Base-by-base conservation (phyloP, 352 stramenopile genomes). In the Phytopythium oedochilum region DNA sequence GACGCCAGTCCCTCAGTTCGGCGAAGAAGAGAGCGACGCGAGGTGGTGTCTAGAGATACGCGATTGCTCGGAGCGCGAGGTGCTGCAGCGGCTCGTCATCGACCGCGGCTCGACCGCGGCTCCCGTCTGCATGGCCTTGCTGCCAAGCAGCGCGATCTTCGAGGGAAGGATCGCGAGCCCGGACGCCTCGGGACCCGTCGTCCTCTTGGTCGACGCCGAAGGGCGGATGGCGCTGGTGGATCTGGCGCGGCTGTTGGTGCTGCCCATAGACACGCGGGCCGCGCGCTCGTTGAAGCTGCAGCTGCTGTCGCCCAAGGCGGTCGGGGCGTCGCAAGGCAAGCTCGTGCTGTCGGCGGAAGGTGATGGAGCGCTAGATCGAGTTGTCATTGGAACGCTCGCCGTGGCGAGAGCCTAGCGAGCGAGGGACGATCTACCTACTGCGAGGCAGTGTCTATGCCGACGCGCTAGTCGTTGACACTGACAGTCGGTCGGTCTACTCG, bases 11-110 rank as follows among this genome's bases (percentile, higher is more conserved):
- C 1, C 18, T 26, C 36, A 45, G 23, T 12, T 5, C 9, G 40
- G 40, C 14, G 40, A 17, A n/a, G 4, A 3, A 9, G 22, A 29
- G 4, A 46, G 22, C 6, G 40, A 18, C 6, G 17, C 2, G 5
- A 15, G 9, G 18, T 83, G 68, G 61, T 60, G 66, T 29, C 34
- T 83, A 17, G 70, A 75, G 34, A 35, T 83, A 34, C 73, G 73
- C n/a, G 68, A 80, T 40, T 80, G 69, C 23, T 8, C 51, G 6
- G 61, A 74, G 36, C 59, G 60, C 12, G 10, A 42, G 26, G 56
- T 69, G 25, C 53, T 70, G 0, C 65, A 66, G 31, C 65, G 68
- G 2, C 45, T 80, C 14, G 36, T 55, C n/a, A 52, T 83, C 3
- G 53, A 49, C 14, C 5, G 29, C 14, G 38, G 5, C 1, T 23